Percentiles rank a stretch among this genome's conserved stretches.
Evolutionary conservation across 2,329 filamentous ascomycete species (phyloP).

Genomic region (Monilinia aucupariae): DNA sequence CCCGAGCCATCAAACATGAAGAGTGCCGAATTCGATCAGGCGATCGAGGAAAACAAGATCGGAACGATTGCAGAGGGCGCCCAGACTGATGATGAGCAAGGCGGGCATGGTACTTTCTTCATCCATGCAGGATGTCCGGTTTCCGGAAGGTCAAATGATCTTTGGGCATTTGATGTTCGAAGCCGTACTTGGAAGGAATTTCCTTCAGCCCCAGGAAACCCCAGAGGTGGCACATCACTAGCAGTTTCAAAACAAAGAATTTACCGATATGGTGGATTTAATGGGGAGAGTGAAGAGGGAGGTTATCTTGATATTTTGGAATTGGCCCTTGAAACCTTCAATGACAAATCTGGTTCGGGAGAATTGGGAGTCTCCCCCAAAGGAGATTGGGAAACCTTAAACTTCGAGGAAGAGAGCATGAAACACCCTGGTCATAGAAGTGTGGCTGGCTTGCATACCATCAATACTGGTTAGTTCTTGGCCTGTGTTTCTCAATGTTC

Average conservation of each 20-base stretch:
- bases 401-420: constrained; percentile 39
- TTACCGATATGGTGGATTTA: constrained; percentile 77
- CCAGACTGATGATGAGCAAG: constrained; percentile 52
- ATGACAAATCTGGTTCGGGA: constrained; percentile 44
- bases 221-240: constrained; percentile 63
- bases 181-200: constrained; percentile 62
- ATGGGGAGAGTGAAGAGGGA: constrained; percentile 64
- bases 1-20: constrained; percentile 37
- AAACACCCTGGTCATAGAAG: constrained; percentile 50
- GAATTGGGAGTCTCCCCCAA: constrained; percentile 48
- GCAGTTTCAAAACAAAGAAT: constrained; percentile 58
- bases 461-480: constrained; percentile 43
- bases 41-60: constrained; percentile 48
- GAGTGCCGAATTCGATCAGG: constrained; percentile 27
- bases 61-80: constrained; percentile 53
- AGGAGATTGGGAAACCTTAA: constrained; percentile 50
- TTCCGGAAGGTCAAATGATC: constrained; percentile 57
- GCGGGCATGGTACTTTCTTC: constrained; percentile 64
- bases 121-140: constrained; percentile 69
- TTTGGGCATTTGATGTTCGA: constrained; percentile 72
- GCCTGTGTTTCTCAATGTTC: neutral
- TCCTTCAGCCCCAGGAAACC: constrained; percentile 59
- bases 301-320: constrained; percentile 64
- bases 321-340: constrained; percentile 51
- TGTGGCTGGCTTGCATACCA: constrained; percentile 49